A percentile compares a stretch with the other conserved stretches of the same genome.
Conservation (phyloP, 176 grass and related monocot genomes). For the Carex cristatella region DNA sequence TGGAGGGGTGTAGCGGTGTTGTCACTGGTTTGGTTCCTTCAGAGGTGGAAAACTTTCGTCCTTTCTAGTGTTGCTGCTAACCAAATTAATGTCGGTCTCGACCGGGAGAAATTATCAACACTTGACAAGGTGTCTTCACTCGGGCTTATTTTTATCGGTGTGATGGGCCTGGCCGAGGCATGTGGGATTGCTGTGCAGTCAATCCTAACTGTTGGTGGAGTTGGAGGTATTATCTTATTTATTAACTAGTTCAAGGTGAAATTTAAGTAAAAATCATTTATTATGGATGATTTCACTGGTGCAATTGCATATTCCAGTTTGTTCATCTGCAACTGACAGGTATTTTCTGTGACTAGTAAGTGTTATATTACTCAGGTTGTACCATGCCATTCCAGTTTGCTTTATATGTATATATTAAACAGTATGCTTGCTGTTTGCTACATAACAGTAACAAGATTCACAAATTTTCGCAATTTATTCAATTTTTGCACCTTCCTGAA, state of each 20-base stretch:
- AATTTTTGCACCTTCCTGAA: neutral
- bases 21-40: conserved; percentile 94
- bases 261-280: neutral
- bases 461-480: neutral
- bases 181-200: conserved; percentile 85
- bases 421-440: neutral
- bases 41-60: conserved; percentile 85
- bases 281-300: neutral
- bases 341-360: neutral
- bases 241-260: neutral
- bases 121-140: conserved; percentile 73
- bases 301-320: conserved; percentile 6
- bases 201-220: conserved; percentile 93
- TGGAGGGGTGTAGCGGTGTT: conserved; percentile 75
- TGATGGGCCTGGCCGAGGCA: conserved; percentile 86
- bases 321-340: neutral
- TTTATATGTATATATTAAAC: neutral
- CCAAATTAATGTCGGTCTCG: conserved; percentile 29
- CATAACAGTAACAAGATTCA: neutral
- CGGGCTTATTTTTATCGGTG: conserved; percentile 67
- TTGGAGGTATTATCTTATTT: conserved; percentile 67
- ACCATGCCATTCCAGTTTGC: neutral
- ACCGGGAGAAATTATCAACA: conserved; percentile 59
- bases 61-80: conserved; percentile 48
- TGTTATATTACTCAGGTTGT: neutral